phyloP scores from a whole-genome alignment of 306 rosid species.

The Quercus alba region DNA sequence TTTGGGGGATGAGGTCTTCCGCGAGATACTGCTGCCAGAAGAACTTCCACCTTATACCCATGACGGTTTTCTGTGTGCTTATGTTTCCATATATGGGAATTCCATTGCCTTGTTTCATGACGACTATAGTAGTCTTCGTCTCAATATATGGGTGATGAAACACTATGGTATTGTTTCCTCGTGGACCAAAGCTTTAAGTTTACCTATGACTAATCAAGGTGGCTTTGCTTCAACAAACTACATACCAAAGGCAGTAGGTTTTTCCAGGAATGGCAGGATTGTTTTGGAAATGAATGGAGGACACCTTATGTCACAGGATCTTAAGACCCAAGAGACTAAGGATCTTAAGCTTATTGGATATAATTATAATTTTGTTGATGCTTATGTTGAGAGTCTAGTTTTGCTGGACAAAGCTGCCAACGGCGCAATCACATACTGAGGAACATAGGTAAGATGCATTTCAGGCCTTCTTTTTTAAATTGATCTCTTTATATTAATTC shows the following conservation, averaged over 20 bases:
- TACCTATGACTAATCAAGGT: no score
- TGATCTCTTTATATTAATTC: no score
- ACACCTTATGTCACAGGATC: no score
- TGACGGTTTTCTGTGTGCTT: no score
- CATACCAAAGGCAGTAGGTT: no score
- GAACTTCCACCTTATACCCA: background rate
- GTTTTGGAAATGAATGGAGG: no score
- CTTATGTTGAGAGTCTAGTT: constrained; percentile 7
- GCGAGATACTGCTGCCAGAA: constrained; percentile 13
- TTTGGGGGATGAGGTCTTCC: constrained; percentile 9
- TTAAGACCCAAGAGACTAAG: background rate
- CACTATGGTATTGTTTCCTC: constrained; percentile 25
- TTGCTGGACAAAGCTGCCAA: no score
- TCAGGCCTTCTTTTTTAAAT: no score
- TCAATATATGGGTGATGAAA: constrained; percentile 20
- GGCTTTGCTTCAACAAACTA: background rate
- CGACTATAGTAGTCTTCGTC: no score
- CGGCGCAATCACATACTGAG: no score
- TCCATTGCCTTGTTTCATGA: constrained; percentile 5
- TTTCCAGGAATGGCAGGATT: no score
- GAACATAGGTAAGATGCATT: no score
- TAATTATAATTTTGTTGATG: background rate
- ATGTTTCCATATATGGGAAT: background rate
- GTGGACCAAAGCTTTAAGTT: constrained; percentile 10
- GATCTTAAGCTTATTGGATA: constrained; percentile 13